Conservation (phyloP, 164 flowering plant genomes). For the Platanus orientalis region DNA sequence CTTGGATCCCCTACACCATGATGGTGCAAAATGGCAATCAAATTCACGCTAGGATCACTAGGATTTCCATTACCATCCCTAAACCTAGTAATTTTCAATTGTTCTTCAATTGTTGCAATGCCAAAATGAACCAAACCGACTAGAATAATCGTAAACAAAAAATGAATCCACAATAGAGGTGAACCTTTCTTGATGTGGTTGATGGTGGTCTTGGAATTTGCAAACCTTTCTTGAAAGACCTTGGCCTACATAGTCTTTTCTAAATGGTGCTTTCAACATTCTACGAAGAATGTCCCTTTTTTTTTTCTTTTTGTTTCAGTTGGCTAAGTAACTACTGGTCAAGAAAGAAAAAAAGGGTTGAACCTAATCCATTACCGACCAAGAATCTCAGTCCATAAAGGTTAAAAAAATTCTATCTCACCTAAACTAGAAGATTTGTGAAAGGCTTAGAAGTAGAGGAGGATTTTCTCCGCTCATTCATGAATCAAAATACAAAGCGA, state of each 20-base stretch:
- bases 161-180: slow-evolving; percentile 76
- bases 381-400: neutral
- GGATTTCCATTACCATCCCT: slow-evolving; percentile 84
- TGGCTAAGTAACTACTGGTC: neutral
- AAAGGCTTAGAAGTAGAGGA: neutral
- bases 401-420: neutral
- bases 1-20: slow-evolving; percentile 85
- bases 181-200: slow-evolving; percentile 77
- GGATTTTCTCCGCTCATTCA: neutral
- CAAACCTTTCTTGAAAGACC: neutral
- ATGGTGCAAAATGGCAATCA: slow-evolving; percentile 77
- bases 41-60: slow-evolving; percentile 51
- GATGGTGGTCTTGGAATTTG: slow-evolving; percentile 86
- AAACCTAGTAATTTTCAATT: slow-evolving; percentile 73
- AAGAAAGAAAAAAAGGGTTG: neutral
- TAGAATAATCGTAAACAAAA: slow-evolving; percentile 59
- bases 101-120: slow-evolving; percentile 49
- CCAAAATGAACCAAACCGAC: slow-evolving; percentile 74
- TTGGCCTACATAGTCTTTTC: neutral
- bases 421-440: neutral
- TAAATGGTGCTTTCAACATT: too few species aligned
- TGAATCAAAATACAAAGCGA: slow-evolving; percentile 12
- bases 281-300: neutral
- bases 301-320: too few species aligned
- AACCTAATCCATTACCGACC: neutral